Conservation (phyloP, 352 stramenopile species). For the Globisporangium canariense region DNA sequence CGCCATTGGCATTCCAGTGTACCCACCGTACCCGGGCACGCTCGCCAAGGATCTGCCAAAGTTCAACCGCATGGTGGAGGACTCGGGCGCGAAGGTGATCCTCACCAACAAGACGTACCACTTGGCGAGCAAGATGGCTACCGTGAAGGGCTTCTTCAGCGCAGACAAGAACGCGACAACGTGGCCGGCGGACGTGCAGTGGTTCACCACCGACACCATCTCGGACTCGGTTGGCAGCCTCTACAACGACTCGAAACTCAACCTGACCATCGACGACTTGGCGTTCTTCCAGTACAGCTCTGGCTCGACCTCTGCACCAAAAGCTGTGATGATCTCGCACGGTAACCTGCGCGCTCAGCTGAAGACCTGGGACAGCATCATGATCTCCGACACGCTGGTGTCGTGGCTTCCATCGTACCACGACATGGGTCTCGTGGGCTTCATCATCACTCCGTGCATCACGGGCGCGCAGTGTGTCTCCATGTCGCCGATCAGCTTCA, state of each 20-base stretch:
- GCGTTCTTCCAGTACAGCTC: conserved; percentile 87
- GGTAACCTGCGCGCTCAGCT: conserved; percentile 69
- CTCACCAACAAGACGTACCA: conserved; percentile 79
- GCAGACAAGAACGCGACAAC: conserved; percentile 35
- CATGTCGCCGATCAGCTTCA: conserved; percentile 85
- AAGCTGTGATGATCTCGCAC: conserved; percentile 85
- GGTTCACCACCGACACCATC: conserved; percentile 68
- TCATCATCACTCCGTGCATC: conserved; percentile 67
- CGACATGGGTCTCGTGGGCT: conserved; percentile 84
- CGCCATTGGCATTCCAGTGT: conserved; percentile 67
- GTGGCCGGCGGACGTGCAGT: conserved; percentile 66
- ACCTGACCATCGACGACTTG: conserved; percentile 47
- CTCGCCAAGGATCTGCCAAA: conserved; percentile 75
- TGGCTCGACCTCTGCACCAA: conserved; percentile 73
- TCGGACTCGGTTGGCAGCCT: conserved; percentile 43
- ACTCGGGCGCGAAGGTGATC: conserved; percentile 61
- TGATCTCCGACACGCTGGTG: conserved; percentile 58
- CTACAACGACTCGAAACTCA: conserved; percentile 47
- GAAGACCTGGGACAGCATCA: conserved; percentile 73
- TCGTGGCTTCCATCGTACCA: conserved; percentile 83
- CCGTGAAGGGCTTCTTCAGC: conserved; percentile 74
- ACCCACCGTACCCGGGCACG: conserved; percentile 69
- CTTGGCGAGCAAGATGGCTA: conserved; percentile 76
- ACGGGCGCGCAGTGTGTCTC: conserved; percentile 60
- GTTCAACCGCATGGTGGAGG: conserved; percentile 73